These are phyloP conservation scores for Suillus brevipes DNA, from an alignment of 768 basidiomycete genomes.

Conservation along the genomic window DNA sequence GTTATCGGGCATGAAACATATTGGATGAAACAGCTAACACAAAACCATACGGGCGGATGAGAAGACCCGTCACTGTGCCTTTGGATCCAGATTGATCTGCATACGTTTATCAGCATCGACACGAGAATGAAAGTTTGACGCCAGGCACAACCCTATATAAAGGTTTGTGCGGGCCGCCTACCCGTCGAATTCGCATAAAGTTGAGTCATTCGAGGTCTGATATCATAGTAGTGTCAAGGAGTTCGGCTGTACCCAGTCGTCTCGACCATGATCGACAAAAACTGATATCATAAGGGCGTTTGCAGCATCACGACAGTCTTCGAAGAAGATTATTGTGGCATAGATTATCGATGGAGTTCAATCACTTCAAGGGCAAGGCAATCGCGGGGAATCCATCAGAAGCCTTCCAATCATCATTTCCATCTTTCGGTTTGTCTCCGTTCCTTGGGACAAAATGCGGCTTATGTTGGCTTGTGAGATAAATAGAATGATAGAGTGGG, in stretches of 20 bases:
- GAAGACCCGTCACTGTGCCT: background rate
- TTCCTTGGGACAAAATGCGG: background rate
- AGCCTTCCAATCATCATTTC: background rate
- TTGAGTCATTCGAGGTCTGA: background rate
- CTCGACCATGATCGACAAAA: background rate
- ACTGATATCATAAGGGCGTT: background rate
- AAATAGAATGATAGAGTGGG: background rate
- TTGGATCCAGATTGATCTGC: background rate
- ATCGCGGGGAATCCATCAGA: background rate
- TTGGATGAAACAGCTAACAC: background rate
- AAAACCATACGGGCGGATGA: background rate
- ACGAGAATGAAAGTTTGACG: background rate
- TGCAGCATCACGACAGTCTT: background rate
- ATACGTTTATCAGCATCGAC: background rate
- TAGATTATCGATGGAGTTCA: background rate
- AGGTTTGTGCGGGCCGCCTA: background rate
- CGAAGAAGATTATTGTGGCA: background rate
- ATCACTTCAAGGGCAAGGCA: background rate
- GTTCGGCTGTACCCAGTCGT: background rate
- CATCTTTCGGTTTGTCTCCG: background rate
- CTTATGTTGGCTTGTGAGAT: background rate
- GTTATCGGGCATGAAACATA: no score
- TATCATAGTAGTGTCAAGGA: background rate
- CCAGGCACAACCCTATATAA: background rate
- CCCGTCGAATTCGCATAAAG: background rate